A percentile compares a stretch with the other conserved stretches of the same genome.
phyloP scores from a whole-genome alignment of 768 basidiomycete species.

The Tricholoma furcatifolium region DNA sequence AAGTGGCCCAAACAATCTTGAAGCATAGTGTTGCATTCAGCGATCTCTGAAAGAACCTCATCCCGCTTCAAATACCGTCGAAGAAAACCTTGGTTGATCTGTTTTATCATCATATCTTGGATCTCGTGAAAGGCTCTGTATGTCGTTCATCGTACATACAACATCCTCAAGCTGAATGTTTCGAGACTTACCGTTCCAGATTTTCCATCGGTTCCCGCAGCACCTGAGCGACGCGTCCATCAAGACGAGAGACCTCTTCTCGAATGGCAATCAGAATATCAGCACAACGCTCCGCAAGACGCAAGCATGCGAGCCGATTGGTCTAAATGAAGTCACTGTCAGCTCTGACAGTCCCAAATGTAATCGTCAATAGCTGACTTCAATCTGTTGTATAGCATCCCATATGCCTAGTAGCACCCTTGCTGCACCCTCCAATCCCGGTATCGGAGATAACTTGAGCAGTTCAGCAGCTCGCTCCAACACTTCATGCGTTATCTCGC shows the following conservation, averaged over 20 bases:
- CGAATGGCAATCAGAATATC: slow-evolving; percentile 59
- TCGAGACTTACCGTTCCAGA: slow-evolving; percentile 42
- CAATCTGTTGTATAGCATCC: slow-evolving; percentile 57
- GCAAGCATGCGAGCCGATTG: slow-evolving; percentile 67
- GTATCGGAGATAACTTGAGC: slow-evolving; percentile 47
- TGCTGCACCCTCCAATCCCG: slow-evolving; percentile 50
- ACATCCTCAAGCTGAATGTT: background rate
- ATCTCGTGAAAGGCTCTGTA: slow-evolving; percentile 43
- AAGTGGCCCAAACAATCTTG: slow-evolving; percentile 59
- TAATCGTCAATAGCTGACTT: slow-evolving; percentile 46
- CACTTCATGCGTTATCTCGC: slow-evolving; percentile 35
- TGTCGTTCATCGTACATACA: background rate
- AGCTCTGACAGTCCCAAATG: too few relatives aligned
- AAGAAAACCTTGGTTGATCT: slow-evolving; percentile 64
- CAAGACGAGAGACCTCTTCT: slow-evolving; percentile 57
- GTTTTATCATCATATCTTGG: slow-evolving; percentile 49
- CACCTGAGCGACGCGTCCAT: slow-evolving; percentile 43
- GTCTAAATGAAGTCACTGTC: slow-evolving; percentile 36
- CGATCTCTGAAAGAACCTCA: slow-evolving; percentile 56
- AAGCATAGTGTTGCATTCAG: slow-evolving; percentile 50
- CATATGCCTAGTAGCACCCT: slow-evolving; percentile 57
- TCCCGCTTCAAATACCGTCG: slow-evolving; percentile 75
- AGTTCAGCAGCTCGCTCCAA: slow-evolving; percentile 32
- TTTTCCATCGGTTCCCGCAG: slow-evolving; percentile 48
- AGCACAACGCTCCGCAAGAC: slow-evolving; percentile 71